Percentiles rank a stretch among this genome's conserved stretches.
These are phyloP conservation scores for Lasiodiplodia citricola DNA, from an alignment of 2,329 filamentous ascomycete species.

Conservation along the genomic window DNA sequence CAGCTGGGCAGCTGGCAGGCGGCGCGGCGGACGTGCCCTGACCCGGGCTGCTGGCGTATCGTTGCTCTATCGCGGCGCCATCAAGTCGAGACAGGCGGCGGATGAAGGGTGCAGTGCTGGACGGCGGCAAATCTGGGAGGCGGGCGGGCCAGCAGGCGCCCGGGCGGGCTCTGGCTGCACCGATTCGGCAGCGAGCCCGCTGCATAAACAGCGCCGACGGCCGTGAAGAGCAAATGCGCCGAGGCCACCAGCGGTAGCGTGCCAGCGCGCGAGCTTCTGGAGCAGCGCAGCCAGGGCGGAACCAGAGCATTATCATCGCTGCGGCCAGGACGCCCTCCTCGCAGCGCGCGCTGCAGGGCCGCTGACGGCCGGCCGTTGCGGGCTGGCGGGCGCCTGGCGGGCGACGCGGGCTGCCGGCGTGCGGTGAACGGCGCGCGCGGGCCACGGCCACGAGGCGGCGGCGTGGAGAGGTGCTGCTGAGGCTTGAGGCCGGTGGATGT, in stretches of 20 bases:
- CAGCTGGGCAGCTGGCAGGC: background rate
- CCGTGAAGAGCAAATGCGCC: constrained; percentile 13
- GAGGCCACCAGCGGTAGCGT: constrained; percentile 21
- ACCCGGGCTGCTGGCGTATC: constrained; percentile 15
- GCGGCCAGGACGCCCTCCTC: background rate
- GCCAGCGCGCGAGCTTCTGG: constrained; percentile 15
- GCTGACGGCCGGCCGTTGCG: background rate
- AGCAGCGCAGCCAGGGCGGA: background rate
- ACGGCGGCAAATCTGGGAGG: constrained; percentile 20
- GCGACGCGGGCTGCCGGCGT: background rate
- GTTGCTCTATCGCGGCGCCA: constrained; percentile 15
- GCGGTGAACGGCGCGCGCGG: constrained; percentile 11
- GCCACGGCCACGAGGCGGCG: constrained; percentile 17
- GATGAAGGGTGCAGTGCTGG: constrained; percentile 17
- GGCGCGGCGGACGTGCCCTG: background rate
- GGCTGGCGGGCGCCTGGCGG: background rate
- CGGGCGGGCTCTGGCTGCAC: background rate
- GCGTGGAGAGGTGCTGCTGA: constrained; percentile 1
- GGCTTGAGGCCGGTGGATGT: constrained; percentile 21
- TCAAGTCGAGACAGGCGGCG: constrained; percentile 24
- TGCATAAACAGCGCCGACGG: constrained; percentile 17
- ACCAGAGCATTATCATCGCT: background rate
- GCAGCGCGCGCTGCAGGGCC: background rate
- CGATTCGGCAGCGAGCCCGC: constrained; percentile 19
- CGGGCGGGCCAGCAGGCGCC: constrained; percentile 1